phyloP scores from a whole-genome alignment of 805 yeast species.

The Saitoella complicata region DNA sequence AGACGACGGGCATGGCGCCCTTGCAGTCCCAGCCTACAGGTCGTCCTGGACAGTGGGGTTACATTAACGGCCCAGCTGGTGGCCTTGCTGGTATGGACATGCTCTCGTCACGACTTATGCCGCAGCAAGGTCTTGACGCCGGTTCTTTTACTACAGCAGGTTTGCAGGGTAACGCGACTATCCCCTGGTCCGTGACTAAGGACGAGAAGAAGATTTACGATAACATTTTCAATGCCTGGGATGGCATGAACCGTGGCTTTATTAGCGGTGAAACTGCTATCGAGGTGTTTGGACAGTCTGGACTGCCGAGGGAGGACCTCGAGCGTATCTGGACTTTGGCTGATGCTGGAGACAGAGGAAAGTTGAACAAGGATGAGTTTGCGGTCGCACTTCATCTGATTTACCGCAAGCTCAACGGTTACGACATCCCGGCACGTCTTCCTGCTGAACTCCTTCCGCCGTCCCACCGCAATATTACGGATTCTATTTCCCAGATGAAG shows the following conservation, averaged over 20 bases:
- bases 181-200: slow-evolving; percentile 69
- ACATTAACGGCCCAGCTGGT: slow-evolving; percentile 50
- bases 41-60: slow-evolving; percentile 68
- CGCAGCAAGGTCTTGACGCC: slow-evolving; percentile 34
- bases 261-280: slow-evolving; percentile 73
- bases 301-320: slow-evolving; percentile 67
- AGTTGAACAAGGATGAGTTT: slow-evolving; percentile 75
- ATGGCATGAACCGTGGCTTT: slow-evolving; percentile 45
- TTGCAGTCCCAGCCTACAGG: slow-evolving; percentile 36
- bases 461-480: slow-evolving; percentile 57
- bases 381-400: slow-evolving; percentile 95
- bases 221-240: slow-evolving; percentile 81
- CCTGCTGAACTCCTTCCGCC: slow-evolving; percentile 90
- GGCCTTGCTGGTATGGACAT: slow-evolving; percentile 26
- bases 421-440: slow-evolving; percentile 60
- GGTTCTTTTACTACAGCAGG: slow-evolving; percentile 27
- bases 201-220: slow-evolving; percentile 78
- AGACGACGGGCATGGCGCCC: slow-evolving; percentile 45
- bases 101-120: slow-evolving; percentile 37
- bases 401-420: slow-evolving; percentile 77
- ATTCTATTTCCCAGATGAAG: slow-evolving; percentile 55
- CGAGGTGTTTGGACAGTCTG: slow-evolving; percentile 77
- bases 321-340: slow-evolving; percentile 85
- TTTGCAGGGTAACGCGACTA: slow-evolving; percentile 32
- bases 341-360: slow-evolving; percentile 69